These are phyloP conservation scores for Kokia cookei DNA, from an alignment of 441 rosid genomes.

Conservation along the genomic window DNA sequence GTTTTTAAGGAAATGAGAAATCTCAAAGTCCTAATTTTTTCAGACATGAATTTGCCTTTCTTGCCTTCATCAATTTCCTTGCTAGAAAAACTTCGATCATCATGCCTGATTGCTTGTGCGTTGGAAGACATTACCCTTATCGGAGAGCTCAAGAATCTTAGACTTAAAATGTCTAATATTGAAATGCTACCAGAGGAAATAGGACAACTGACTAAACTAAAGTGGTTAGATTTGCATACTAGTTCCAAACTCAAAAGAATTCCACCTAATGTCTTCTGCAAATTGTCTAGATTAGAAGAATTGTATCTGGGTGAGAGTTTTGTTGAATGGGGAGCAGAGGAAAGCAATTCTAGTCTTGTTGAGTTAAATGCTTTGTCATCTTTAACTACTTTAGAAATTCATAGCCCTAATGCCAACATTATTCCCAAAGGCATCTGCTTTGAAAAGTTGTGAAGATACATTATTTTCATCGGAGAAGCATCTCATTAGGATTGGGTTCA, in stretches of 20 bases:
- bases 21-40: not conserved
- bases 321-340: not conserved
- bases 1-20: too few relatives aligned
- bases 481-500: too few relatives aligned
- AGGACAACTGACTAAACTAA: not conserved
- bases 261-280: not conserved
- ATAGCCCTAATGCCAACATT: too few relatives aligned
- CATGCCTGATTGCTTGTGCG: not conserved
- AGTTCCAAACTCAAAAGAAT: not conserved
- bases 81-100: not conserved
- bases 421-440: too few relatives aligned
- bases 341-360: not conserved
- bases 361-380: not conserved
- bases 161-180: not conserved
- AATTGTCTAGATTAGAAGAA: not conserved
- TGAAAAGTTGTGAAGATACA: too few relatives aligned
- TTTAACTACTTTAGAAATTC: not conserved
- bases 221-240: not conserved
- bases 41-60: not conserved
- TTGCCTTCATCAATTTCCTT: not conserved
- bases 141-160: not conserved
- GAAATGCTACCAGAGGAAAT: not conserved
- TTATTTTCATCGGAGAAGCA: too few relatives aligned
- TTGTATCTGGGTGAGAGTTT: not conserved
- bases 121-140: not conserved